A percentile compares a stretch with the other conserved stretches of the same genome.
These are phyloP conservation scores for Chenopodium quinoa DNA, from an alignment of 148 eudicot genomes.

Conservation along the genomic window DNA sequence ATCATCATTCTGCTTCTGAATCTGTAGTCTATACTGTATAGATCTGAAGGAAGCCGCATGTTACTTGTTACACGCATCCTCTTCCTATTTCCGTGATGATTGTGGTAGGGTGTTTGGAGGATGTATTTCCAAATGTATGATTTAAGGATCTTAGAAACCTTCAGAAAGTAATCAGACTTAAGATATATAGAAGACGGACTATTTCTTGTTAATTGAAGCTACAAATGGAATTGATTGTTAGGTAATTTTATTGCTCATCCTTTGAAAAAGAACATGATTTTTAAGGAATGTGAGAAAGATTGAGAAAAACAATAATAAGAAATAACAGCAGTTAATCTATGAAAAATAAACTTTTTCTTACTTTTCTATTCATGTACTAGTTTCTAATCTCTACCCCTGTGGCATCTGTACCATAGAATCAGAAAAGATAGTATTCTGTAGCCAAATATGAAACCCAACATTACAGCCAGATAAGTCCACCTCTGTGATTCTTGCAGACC, in stretches of 20 bases:
- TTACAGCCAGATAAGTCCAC: slow-evolving; percentile 77
- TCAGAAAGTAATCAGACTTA: background rate
- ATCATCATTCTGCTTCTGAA: too few species aligned
- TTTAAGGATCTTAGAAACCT: background rate
- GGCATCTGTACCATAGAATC: slow-evolving; percentile 71
- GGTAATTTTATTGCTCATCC: slow-evolving; percentile 5
- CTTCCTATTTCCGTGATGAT: background rate
- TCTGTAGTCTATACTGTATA: background rate
- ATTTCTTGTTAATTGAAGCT: background rate
- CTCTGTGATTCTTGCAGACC: slow-evolving; percentile 66
- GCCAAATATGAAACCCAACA: slow-evolving; percentile 71
- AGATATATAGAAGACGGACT: background rate
- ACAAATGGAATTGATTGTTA: background rate
- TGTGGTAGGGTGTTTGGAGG: background rate
- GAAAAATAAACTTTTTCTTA: background rate
- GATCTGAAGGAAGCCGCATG: background rate
- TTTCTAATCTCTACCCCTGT: slow-evolving; percentile 44
- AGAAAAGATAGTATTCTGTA: slow-evolving; percentile 76
- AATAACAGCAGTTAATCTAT: background rate
- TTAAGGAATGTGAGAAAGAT: background rate
- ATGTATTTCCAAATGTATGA: background rate
- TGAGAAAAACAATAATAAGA: background rate
- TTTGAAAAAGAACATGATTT: slow-evolving; percentile 12
- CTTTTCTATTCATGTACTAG: background rate
- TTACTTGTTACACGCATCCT: background rate